Conservation (phyloP, 441 rosid species). For the Oxalis stricta region DNA sequence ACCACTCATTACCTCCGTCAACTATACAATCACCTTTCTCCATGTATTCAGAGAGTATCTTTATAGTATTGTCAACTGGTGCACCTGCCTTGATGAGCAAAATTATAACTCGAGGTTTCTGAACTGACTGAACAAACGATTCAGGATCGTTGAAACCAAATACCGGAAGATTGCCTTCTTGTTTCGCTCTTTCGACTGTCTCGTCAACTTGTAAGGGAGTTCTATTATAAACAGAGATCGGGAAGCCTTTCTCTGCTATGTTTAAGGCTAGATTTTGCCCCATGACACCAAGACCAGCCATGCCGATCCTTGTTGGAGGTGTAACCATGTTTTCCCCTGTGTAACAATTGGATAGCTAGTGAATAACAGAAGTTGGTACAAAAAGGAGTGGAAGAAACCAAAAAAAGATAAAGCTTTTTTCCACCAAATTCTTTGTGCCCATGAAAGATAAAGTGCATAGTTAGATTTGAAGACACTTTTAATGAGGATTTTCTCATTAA, state of each 20-base stretch:
- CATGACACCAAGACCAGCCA: slow-evolving; percentile 95
- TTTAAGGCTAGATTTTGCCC: slow-evolving; percentile 92
- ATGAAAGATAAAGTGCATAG: too few relatives aligned
- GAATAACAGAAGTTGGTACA: background rate
- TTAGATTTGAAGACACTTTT: too few relatives aligned
- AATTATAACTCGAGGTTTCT: slow-evolving; percentile 80
- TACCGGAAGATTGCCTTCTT: slow-evolving; percentile 69
- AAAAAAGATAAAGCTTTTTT: too few relatives aligned
- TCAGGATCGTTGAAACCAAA: slow-evolving; percentile 80
- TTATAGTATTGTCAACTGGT: slow-evolving; percentile 81
- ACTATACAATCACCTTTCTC: slow-evolving; percentile 88
- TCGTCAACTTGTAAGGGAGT: slow-evolving; percentile 81
- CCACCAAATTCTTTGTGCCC: too few relatives aligned
- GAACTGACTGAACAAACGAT: slow-evolving; percentile 66
- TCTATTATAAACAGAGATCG: slow-evolving; percentile 87
- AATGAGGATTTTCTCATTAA: too few relatives aligned
- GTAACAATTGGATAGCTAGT: slow-evolving; percentile 5
- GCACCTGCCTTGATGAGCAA: slow-evolving; percentile 94
- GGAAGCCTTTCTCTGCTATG: slow-evolving; percentile 91
- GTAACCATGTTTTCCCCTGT: slow-evolving; percentile 35
- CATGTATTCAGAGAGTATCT: slow-evolving; percentile 64
- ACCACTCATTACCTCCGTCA: slow-evolving; percentile 96
- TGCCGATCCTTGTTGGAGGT: slow-evolving; percentile 69
- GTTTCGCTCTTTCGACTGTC: slow-evolving; percentile 76
- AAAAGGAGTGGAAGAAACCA: background rate